Percentiles rank a stretch among this genome's conserved stretches.
Evolutionary conservation across 1,284 basidiomycete genomes (phyloP).

Genomic region (Phellopilus nigrolimitatus): DNA sequence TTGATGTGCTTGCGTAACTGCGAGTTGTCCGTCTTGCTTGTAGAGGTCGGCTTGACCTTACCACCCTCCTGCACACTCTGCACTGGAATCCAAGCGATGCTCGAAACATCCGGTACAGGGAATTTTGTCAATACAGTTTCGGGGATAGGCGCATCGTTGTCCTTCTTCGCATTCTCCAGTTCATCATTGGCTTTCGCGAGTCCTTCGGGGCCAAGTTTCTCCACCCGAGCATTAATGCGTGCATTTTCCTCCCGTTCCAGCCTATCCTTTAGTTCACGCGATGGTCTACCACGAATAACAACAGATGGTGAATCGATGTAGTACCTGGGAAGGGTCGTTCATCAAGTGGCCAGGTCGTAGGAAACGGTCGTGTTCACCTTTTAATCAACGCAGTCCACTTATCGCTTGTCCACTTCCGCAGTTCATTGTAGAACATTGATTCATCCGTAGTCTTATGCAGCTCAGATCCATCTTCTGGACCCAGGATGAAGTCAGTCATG

Average conservation of each 20-base stretch:
- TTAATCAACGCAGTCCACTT: constrained; percentile 82
- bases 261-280: constrained; percentile 74
- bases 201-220: constrained; percentile 75
- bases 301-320: constrained; percentile 69
- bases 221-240: constrained; percentile 68
- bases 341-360: constrained; percentile 7
- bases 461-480: constrained; percentile 78
- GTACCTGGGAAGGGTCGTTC: constrained; percentile 48
- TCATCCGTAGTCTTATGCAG: constrained; percentile 75
- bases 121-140: constrained; percentile 77
- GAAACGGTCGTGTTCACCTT: constrained; percentile 49
- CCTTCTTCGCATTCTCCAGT: constrained; percentile 80
- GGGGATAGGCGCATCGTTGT: constrained; percentile 85
- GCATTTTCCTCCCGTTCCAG: constrained; percentile 82
- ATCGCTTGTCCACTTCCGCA: constrained; percentile 68
- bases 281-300: constrained; percentile 84
- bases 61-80: constrained; percentile 71
- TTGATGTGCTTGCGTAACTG: constrained; percentile 65
- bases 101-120: constrained; percentile 83
- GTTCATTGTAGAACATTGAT: constrained; percentile 62
- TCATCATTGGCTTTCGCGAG: constrained; percentile 66
- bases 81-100: constrained; percentile 93
- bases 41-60: constrained; percentile 34
- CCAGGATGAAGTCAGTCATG: constrained; percentile 89
- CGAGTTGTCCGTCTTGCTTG: constrained; percentile 29